Conservation (phyloP, 2,329 filamentous ascomycete species). For the Pseudocercospora crystallina region DNA sequence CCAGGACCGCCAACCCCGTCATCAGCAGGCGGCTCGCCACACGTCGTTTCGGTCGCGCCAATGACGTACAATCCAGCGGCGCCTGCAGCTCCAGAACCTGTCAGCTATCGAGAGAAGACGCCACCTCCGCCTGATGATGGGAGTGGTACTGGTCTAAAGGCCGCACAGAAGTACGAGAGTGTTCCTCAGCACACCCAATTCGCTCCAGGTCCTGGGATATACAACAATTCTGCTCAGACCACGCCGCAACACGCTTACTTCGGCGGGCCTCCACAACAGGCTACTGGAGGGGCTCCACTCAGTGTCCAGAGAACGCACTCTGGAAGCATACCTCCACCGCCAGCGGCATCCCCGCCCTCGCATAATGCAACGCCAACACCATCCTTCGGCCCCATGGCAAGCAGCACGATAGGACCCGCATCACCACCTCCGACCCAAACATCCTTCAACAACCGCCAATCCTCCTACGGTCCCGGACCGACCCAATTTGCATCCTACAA, state of each 20-base stretch:
- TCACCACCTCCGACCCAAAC: conserved; percentile 30
- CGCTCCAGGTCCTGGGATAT: conserved; percentile 23
- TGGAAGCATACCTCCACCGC: conserved; percentile 26
- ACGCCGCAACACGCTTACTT: conserved; percentile 39
- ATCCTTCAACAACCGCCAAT: conserved; percentile 35
- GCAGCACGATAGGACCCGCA: conserved; percentile 20
- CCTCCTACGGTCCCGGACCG: conserved; percentile 22
- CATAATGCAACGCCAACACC: conserved; percentile 16
- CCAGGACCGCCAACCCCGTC: conserved; percentile 33
- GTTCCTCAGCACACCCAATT: conserved; percentile 27
- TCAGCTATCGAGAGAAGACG: conserved; percentile 75
- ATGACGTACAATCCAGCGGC: conserved; percentile 79
- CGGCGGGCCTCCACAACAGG: conserved; percentile 40
- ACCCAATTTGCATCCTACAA: conserved; percentile 41
- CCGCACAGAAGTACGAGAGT: conserved; percentile 40
- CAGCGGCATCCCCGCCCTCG: conserved; percentile 19
- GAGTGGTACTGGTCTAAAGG: conserved; percentile 45
- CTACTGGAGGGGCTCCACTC: conserved; percentile 7
- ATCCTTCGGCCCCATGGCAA: conserved; percentile 26
- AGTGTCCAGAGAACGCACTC: conserved; percentile 16
- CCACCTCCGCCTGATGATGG: conserved; percentile 69
- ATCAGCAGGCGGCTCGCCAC: conserved; percentile 21
- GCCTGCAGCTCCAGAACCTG: conserved; percentile 70
- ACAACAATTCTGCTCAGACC: conserved; percentile 27
- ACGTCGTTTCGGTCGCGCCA: conserved; percentile 47